A percentile compares a stretch with the other conserved stretches of the same genome.
Evolutionary conservation across 768 basidiomycete genomes (phyloP).

Genomic region (Rhodotorula graminis): DNA sequence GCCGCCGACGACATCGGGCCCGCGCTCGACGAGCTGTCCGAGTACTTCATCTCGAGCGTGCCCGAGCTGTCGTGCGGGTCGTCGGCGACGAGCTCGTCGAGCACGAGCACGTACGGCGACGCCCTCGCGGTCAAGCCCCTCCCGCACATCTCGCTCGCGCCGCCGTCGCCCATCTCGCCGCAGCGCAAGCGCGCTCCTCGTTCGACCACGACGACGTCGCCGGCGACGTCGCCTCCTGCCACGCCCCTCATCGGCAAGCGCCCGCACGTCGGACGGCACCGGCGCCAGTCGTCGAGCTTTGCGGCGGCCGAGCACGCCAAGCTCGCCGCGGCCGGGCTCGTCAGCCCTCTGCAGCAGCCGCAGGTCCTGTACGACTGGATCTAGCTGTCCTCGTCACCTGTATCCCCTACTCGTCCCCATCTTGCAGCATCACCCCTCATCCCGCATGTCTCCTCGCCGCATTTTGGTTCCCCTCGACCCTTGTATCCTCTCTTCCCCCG

Average conservation of each 20-base stretch:
- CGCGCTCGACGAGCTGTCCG: conserved; percentile 33
- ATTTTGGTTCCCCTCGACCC: too few relatives aligned
- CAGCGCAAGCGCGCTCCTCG: neutral
- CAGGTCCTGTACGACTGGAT: conserved; percentile 29
- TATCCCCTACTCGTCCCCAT: neutral
- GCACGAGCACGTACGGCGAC: neutral
- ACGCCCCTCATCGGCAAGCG: neutral
- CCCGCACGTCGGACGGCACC: neutral
- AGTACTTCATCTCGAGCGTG: conserved; percentile 22
- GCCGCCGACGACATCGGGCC: conserved; percentile 7
- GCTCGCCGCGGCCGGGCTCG: neutral
- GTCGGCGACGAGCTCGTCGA: neutral
- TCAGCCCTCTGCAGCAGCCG: neutral
- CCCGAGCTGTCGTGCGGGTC: neutral
- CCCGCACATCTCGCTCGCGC: neutral
- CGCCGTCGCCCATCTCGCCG: conserved; percentile 4
- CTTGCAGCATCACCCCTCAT: neutral
- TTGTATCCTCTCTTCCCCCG: neutral
- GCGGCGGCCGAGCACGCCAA: conserved; percentile 2
- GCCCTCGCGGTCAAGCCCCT: neutral
- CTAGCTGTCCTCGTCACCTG: neutral
- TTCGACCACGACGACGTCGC: too few relatives aligned
- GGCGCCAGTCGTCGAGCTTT: conserved; percentile 4
- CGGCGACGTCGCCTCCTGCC: neutral
- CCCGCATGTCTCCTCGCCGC: neutral